Conservation (phyloP, 306 rosid genomes). For the Glycine tomentella region DNA sequence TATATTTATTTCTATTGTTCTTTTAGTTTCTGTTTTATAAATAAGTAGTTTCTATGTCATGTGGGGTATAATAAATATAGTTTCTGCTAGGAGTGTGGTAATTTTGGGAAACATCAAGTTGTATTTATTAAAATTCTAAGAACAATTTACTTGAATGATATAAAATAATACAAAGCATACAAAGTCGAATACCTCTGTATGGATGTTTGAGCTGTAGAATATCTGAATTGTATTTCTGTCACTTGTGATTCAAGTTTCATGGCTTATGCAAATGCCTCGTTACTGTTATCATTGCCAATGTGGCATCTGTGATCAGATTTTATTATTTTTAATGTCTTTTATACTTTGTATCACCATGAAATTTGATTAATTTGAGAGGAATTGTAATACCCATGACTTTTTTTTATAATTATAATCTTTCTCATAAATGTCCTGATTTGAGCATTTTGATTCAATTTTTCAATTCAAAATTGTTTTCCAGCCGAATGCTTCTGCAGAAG, state of each 20-base stretch:
- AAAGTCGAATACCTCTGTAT: constrained; percentile 8
- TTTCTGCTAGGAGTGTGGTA: constrained; percentile 27
- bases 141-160: neutral
- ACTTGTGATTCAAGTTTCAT: constrained; percentile 33
- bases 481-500: constrained; percentile 91
- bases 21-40: constrained; percentile 4
- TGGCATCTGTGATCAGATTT: constrained; percentile 12
- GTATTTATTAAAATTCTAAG: constrained; percentile 17
- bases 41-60: constrained; percentile 7
- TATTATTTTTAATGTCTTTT: neutral
- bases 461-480: constrained; percentile 51
- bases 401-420: neutral
- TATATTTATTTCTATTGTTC: constrained; percentile 15
- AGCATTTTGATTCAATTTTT: constrained; percentile 42
- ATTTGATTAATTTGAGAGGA: constrained; percentile 32
- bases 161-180: constrained; percentile 14
- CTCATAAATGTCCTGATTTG: constrained; percentile 19
- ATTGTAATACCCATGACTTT: neutral
- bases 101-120: neutral
- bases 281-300: neutral
- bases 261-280: constrained; percentile 9
- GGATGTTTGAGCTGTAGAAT: constrained; percentile 25
- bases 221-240: constrained; percentile 24
- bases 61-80: constrained; percentile 1
- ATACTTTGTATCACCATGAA: neutral